phyloP scores from a whole-genome alignment of 148 eudicot species.

The Camellia lanceoleosa region DNA sequence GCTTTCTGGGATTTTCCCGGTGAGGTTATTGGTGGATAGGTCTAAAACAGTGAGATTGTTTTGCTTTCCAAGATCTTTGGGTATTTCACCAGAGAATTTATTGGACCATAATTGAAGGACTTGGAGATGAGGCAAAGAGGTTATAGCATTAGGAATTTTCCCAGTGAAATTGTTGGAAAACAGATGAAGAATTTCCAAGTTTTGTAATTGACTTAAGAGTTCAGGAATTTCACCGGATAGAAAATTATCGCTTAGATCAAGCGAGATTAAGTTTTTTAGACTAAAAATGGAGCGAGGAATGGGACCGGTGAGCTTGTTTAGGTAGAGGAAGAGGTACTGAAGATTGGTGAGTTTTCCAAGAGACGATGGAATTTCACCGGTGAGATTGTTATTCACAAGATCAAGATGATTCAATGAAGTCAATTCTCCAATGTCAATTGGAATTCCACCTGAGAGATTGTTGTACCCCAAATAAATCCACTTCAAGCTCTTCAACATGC shows the following conservation, averaged over 20 bases:
- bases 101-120: slow-evolving; percentile 89
- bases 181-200: slow-evolving; percentile 67
- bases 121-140: slow-evolving; percentile 61
- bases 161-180: slow-evolving; percentile 78
- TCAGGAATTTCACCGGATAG: slow-evolving; percentile 66
- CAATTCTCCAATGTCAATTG: slow-evolving; percentile 56
- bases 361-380: slow-evolving; percentile 62
- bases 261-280: slow-evolving; percentile 46
- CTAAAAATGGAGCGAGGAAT: slow-evolving; percentile 55
- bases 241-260: slow-evolving; percentile 78
- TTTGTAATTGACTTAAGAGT: slow-evolving; percentile 30
- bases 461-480: slow-evolving; percentile 85
- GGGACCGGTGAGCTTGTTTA: slow-evolving; percentile 60
- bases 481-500: slow-evolving; percentile 50
- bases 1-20: slow-evolving; percentile 56
- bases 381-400: slow-evolving; percentile 71
- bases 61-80: slow-evolving; percentile 55
- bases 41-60: slow-evolving; percentile 78
- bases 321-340: slow-evolving; percentile 60
- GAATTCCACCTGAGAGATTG: slow-evolving; percentile 64
- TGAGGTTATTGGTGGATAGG: slow-evolving; percentile 80
- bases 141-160: slow-evolving; percentile 54
- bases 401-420: slow-evolving; percentile 63
- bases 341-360: slow-evolving; percentile 74
- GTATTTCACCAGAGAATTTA: slow-evolving; percentile 61